Conservation (phyloP, 148 eudicot species). For the Vaccinium macrocarpon region DNA sequence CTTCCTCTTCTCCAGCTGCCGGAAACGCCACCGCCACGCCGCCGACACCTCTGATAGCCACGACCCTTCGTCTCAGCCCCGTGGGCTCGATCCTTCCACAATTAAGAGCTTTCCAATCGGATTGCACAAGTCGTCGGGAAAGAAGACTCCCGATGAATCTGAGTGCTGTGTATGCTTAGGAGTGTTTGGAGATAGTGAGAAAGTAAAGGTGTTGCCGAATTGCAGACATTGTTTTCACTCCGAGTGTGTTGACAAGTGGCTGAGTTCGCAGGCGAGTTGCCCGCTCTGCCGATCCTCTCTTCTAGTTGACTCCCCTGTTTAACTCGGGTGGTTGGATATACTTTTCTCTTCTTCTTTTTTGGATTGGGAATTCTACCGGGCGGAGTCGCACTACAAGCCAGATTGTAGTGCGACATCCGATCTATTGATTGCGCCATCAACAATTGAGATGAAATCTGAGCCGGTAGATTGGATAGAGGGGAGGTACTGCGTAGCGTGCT, state of each 20-base stretch:
- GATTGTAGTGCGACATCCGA: no score
- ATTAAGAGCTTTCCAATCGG: constrained; percentile 47
- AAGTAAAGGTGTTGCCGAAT: constrained; percentile 56
- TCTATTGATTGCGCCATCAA: no score
- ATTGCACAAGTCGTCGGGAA: constrained; percentile 24
- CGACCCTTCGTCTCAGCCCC: not conserved
- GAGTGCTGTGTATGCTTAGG: constrained; percentile 82
- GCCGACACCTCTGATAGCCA: no score
- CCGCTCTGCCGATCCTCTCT: constrained; percentile 67
- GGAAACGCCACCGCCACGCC: not conserved
- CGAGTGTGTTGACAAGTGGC: constrained; percentile 78
- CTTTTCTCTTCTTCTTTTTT: no score
- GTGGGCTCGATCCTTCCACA: constrained; percentile 38
- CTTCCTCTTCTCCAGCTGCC: constrained; percentile 60
- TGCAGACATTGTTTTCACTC: constrained; percentile 65
- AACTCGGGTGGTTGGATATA: constrained; percentile 14
- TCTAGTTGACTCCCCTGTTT: constrained; percentile 37
- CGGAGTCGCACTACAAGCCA: no score
- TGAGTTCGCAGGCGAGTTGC: constrained; percentile 56
- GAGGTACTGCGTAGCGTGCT: no score
- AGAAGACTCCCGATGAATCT: constrained; percentile 25
- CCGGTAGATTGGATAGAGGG: no score
- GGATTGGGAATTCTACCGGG: no score
- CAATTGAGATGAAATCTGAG: no score
- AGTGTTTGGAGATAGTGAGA: constrained; percentile 58